These are phyloP conservation scores for Wallacemonas collosoma DNA, from an alignment of 208 protist species.

Conservation along the genomic window DNA sequence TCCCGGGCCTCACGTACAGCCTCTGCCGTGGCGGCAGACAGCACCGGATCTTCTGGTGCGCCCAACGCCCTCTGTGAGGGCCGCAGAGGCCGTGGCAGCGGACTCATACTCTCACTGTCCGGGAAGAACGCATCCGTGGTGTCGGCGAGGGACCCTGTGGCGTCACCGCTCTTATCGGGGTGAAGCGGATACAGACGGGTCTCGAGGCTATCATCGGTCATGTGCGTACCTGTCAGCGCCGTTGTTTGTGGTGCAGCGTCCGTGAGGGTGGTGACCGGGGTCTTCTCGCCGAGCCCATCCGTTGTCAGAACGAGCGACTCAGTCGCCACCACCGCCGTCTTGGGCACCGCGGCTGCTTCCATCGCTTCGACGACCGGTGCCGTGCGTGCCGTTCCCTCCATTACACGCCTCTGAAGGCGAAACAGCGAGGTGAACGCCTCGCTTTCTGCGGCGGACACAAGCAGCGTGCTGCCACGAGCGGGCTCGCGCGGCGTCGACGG, in stretches of 20 bases:
- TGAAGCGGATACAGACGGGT: constrained; percentile 7
- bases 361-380: neutral
- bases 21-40: constrained; percentile 8
- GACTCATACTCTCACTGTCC: constrained; percentile 33
- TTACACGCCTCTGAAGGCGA: constrained; percentile 1
- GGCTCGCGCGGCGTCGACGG: neutral
- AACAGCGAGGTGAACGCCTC: constrained; percentile 13
- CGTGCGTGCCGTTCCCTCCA: neutral
- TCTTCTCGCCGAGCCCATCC: neutral
- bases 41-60: neutral
- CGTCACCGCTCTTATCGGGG: neutral
- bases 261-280: too few relatives aligned
- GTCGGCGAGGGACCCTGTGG: neutral
- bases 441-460: constrained; percentile 5
- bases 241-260: neutral
- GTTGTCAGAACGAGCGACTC: neutral
- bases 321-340: neutral
- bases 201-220: constrained; percentile 11
- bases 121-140: neutral
- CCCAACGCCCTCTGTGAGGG: neutral
- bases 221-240: neutral
- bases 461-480: constrained; percentile 13
- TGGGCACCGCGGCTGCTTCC: neutral
- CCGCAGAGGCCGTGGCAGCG: constrained; percentile 29
- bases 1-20: constrained; percentile 8